phyloP scores from a whole-genome alignment of 805 yeast genomes.

The Starmerella apicola region DNA sequence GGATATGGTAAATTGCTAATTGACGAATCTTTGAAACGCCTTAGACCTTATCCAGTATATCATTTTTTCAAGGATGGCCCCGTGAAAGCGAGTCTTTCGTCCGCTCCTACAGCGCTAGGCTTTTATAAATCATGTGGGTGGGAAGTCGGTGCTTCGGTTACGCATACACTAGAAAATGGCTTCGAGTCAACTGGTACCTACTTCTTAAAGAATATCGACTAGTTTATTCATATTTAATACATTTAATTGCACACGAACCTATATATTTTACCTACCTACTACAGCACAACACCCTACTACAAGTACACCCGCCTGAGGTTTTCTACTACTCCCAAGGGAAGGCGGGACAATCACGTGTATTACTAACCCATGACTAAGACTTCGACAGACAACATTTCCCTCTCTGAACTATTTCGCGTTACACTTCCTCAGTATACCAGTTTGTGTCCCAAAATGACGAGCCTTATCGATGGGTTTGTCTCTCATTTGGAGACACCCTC shows the following conservation, averaged over 20 bases:
- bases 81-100: slow-evolving; percentile 6
- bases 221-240: too few species aligned
- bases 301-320: too few species aligned
- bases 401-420: too few species aligned
- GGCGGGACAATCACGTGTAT: not conserved
- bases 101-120: slow-evolving; percentile 15
- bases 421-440: too few species aligned
- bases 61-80: too few species aligned
- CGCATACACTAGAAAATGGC: slow-evolving; percentile 3
- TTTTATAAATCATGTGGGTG: slow-evolving; percentile 8
- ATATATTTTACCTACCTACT: too few species aligned
- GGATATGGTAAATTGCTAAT: slow-evolving; percentile 10
- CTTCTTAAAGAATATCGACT: slow-evolving; percentile 10
- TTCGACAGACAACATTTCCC: too few species aligned
- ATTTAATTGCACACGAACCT: too few species aligned
- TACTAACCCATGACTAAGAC: not conserved
- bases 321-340: too few species aligned
- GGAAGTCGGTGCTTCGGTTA: not conserved
- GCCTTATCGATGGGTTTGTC: slow-evolving; percentile 19
- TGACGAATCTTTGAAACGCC: not conserved
- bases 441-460: slow-evolving; percentile 10
- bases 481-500: slow-evolving; percentile 20
- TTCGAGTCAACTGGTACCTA: not conserved
- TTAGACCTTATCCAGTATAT: not conserved
- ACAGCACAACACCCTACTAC: too few species aligned